Conservation (phyloP, 768 basidiomycete genomes). For the Dioszegia aurantiaca region DNA sequence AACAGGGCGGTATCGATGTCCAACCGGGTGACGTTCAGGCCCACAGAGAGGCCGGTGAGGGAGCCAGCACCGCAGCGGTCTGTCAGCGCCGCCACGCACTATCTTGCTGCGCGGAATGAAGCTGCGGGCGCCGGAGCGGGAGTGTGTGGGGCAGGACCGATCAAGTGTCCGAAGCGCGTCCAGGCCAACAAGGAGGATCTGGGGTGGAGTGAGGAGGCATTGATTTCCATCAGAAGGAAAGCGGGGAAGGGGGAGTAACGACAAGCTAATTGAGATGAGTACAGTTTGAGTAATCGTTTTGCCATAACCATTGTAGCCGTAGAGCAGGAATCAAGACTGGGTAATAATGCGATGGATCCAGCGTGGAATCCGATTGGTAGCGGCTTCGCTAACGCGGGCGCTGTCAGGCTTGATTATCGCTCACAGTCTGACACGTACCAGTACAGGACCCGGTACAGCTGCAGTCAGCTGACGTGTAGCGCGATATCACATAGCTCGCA, state of each 20-base stretch:
- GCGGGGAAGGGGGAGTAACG: slow-evolving; percentile 11
- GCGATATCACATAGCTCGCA: too few species aligned
- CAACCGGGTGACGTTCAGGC: slow-evolving; percentile 3
- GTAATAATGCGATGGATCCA: too few species aligned
- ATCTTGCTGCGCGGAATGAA: not conserved
- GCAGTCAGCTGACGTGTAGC: too few species aligned
- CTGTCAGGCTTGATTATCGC: too few species aligned
- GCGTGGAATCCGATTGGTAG: too few species aligned
- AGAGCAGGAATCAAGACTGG: not conserved
- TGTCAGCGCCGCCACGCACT: not conserved
- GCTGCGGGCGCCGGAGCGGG: not conserved
- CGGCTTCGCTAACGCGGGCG: too few species aligned
- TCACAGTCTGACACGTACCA: too few species aligned
- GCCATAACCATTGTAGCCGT: too few species aligned
- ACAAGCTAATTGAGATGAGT: too few species aligned
- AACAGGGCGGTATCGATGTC: slow-evolving; percentile 3
- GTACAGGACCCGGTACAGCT: too few species aligned
- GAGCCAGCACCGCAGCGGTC: not conserved
- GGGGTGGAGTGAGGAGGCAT: slow-evolving; percentile 26
- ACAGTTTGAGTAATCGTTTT: not conserved
- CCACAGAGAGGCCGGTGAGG: slow-evolving; percentile 7
- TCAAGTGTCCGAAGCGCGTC: slow-evolving; percentile 8
- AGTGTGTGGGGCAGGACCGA: not conserved
- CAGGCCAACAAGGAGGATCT: slow-evolving; percentile 6
- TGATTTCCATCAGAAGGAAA: slow-evolving; percentile 17